phyloP scores from a whole-genome alignment of 2,329 filamentous ascomycete species.

The Pseudocercospora eumusae region DNA sequence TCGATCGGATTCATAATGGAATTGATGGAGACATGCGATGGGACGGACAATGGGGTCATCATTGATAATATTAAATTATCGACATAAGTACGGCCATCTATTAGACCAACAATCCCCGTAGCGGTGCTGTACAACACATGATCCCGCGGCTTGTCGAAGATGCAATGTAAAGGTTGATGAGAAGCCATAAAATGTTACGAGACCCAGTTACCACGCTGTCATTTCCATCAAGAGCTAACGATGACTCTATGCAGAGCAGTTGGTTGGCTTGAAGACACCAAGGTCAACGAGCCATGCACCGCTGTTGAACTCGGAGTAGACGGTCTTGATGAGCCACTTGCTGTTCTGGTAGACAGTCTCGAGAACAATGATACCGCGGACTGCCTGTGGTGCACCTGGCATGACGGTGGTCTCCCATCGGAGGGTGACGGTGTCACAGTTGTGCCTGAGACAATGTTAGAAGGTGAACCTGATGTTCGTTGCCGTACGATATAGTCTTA shows the following conservation, averaged over 20 bases:
- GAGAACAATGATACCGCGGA: constrained; percentile 38
- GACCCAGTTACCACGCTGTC: constrained; percentile 8
- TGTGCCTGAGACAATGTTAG: constrained; percentile 28
- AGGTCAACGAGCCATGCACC: constrained; percentile 40
- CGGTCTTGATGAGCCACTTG: constrained; percentile 38
- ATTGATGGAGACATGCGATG: neutral
- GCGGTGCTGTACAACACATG: neutral
- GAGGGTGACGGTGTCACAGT: constrained; percentile 36
- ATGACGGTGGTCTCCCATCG: constrained; percentile 34
- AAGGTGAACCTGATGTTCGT: neutral
- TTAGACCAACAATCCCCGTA: neutral
- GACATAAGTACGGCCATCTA: constrained; percentile 3
- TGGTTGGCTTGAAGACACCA: constrained; percentile 35
- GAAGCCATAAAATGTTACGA: constrained; percentile 10
- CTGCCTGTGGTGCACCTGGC: constrained; percentile 27
- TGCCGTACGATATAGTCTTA: constrained; percentile 1
- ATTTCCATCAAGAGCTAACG: constrained; percentile 1
- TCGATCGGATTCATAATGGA: neutral
- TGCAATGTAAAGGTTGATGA: constrained; percentile 1
- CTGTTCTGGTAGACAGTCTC: constrained; percentile 29
- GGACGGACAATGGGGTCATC: neutral
- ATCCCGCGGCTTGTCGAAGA: neutral
- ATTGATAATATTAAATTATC: constrained; percentile 5
- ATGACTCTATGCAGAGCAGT: constrained; percentile 27
- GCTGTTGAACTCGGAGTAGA: constrained; percentile 42